Evolutionary conservation across 1,284 basidiomycete genomes (phyloP).

Genomic region (Fistulina hepatica): DNA sequence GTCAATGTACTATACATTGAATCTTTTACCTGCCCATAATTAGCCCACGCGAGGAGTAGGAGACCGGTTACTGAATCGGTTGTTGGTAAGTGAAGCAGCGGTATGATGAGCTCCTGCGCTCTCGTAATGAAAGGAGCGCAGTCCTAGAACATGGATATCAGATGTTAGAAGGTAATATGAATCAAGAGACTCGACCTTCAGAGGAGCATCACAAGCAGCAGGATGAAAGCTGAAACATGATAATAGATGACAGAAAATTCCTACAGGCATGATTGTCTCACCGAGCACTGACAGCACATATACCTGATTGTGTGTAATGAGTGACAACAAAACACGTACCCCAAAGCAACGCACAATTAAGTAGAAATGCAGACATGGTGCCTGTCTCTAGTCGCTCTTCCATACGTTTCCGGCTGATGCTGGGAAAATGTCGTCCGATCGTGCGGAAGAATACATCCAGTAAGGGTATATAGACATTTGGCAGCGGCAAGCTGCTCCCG

Average conservation of each 20-base stretch:
- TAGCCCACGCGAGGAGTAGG: slow-evolving; percentile 28
- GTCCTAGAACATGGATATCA: slow-evolving; percentile 14
- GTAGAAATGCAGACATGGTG: slow-evolving; percentile 30
- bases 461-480: slow-evolving; percentile 24
- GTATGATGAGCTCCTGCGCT: slow-evolving; percentile 29
- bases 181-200: background rate
- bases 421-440: slow-evolving; percentile 28
- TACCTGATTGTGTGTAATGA: slow-evolving; percentile 14
- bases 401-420: slow-evolving; percentile 24
- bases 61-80: slow-evolving; percentile 28
- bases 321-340: background rate
- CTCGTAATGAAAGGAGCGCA: slow-evolving; percentile 31
- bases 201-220: no score
- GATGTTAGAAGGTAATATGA: background rate
- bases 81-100: slow-evolving; percentile 29
- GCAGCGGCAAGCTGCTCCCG: slow-evolving; percentile 23
- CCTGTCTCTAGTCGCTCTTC: slow-evolving; percentile 26
- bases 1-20: no score
- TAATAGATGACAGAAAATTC: slow-evolving; percentile 7
- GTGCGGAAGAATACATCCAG: slow-evolving; percentile 27
- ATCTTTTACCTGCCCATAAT: slow-evolving; percentile 25
- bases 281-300: slow-evolving; percentile 25
- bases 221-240: no score
- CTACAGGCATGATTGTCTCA: background rate
- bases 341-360: slow-evolving; percentile 18